Evolutionary conservation across 495 filamentous ascomycete genomes (phyloP), one percentile per base, ranked within the genome.

Genomic region (Chlorociboria aeruginascens): DNA sequence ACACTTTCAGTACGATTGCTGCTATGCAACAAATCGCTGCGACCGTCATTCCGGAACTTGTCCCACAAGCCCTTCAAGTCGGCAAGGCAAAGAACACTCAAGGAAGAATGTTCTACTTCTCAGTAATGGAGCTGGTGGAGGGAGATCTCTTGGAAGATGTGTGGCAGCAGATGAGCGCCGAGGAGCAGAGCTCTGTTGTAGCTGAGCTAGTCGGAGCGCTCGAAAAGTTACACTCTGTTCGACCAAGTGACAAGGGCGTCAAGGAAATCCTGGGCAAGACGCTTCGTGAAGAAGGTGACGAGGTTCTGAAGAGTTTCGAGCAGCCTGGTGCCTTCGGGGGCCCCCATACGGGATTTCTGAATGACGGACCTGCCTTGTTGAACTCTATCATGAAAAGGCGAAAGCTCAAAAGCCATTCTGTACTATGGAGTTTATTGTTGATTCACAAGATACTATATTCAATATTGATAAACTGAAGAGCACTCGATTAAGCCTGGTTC

Each of bases 91-190:
- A 46, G 41, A 54, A 54, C 42, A 34, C 40, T 47, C 17, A 41
- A 46, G 52, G 48, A 43, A 47, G 42, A 46, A 54, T 41, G 11
- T 54, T 54, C 42, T 28, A 51, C 47, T 54, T 50, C 42, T 54
- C 48, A n/a, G 41, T 54, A 40, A 46, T 50, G 41, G 32, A 38
- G 44, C 44, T 46, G 25, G 34, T 46, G 32, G 44, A 46, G 32
- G 32, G 46, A 40, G 51, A 37, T 46, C 7, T 45, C 46, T 53
- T 53, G 33, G 51, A 53, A 45, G 51, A 53, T 37, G 44, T 37
- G 17, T 46, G 44, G 44, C 32, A 37, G 32, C 13, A 37, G 25
- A 47, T 54, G 36, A 46, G 34, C 20, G 35, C 41, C 16, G 40
- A 51, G 33, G 52, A 54, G 33, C 41, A 47, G 25, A 46, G 13